Conservation (phyloP, 2,329 filamentous ascomycete species). For the Septoria petroselini region DNA sequence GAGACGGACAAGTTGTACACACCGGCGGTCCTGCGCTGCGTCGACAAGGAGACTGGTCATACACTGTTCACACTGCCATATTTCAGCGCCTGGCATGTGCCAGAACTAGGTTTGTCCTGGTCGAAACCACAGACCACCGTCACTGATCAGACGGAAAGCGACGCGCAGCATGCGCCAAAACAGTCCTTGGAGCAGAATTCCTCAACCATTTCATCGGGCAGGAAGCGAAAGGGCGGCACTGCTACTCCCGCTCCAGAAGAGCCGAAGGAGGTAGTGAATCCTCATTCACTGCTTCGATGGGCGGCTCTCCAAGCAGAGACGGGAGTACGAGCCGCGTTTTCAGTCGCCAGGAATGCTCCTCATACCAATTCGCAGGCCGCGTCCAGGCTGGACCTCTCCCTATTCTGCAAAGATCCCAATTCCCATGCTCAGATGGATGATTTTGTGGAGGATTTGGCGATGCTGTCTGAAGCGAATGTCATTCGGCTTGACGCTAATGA, state of each 20-base stretch:
- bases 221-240: background rate
- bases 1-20: conserved; percentile 18
- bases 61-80: conserved; percentile 34
- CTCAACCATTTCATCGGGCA: conserved; percentile 5
- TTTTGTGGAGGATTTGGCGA: conserved; percentile 63
- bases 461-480: conserved; percentile 62
- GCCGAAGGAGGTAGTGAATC: conserved; percentile 16
- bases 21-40: conserved; percentile 28
- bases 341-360: conserved; percentile 18
- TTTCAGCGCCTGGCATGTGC: conserved; percentile 26
- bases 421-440: conserved; percentile 54
- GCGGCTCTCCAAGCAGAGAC: conserved; percentile 32
- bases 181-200: conserved; percentile 24
- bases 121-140: conserved; percentile 1
- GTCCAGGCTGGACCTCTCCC: conserved; percentile 32
- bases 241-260: conserved; percentile 14
- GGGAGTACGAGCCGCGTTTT: conserved; percentile 27
- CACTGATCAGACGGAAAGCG: background rate
- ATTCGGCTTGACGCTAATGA: conserved; percentile 67
- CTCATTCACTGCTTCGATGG: conserved; percentile 25
- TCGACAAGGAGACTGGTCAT: conserved; percentile 35
- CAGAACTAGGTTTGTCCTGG: too few relatives aligned
- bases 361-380: conserved; percentile 27
- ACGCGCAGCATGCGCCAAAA: conserved; percentile 4
- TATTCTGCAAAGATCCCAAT: conserved; percentile 55